phyloP scores from a whole-genome alignment of 768 basidiomycete genomes.

The Calocybe gangraenosa region DNA sequence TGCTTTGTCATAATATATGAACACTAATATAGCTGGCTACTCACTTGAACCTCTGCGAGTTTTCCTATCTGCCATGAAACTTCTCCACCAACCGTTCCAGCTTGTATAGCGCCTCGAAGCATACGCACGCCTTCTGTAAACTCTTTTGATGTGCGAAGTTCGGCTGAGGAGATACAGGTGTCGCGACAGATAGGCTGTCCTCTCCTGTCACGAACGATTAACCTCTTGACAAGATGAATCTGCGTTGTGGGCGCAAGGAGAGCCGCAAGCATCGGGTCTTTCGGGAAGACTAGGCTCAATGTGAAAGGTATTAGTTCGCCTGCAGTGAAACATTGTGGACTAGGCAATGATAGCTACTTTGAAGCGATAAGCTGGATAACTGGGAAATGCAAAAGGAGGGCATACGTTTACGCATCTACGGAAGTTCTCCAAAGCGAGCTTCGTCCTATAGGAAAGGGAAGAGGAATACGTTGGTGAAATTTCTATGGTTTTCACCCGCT shows the following conservation, averaged over 20 bases:
- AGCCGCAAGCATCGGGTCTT: constrained; percentile 33
- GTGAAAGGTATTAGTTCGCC: constrained; percentile 37
- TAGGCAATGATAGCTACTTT: constrained; percentile 33
- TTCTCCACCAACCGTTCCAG: constrained; percentile 33
- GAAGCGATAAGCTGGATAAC: neutral
- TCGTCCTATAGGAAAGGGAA: constrained; percentile 4
- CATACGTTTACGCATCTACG: constrained; percentile 24
- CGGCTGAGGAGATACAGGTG: constrained; percentile 16
- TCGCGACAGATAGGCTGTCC: constrained; percentile 26
- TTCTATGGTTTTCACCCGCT: constrained; percentile 26
- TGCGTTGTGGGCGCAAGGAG: constrained; percentile 29
- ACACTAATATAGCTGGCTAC: neutral
- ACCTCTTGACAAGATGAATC: constrained; percentile 32
- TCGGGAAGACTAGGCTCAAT: constrained; percentile 29
- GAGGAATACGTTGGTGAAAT: constrained; percentile 20
- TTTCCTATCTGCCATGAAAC: constrained; percentile 30
- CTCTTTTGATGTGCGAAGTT: constrained; percentile 23
- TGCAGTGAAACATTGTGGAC: constrained; percentile 30
- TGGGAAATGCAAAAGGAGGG: constrained; percentile 1
- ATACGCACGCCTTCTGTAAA: constrained; percentile 30
- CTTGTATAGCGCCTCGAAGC: constrained; percentile 28
- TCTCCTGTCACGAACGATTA: constrained; percentile 22
- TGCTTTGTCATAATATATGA: too few relatives aligned
- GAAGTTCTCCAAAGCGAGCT: constrained; percentile 13
- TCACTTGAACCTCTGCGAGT: constrained; percentile 26